Evolutionary conservation across 805 yeast species (phyloP).

Genomic region (Diddensiella caesifluorescens): DNA sequence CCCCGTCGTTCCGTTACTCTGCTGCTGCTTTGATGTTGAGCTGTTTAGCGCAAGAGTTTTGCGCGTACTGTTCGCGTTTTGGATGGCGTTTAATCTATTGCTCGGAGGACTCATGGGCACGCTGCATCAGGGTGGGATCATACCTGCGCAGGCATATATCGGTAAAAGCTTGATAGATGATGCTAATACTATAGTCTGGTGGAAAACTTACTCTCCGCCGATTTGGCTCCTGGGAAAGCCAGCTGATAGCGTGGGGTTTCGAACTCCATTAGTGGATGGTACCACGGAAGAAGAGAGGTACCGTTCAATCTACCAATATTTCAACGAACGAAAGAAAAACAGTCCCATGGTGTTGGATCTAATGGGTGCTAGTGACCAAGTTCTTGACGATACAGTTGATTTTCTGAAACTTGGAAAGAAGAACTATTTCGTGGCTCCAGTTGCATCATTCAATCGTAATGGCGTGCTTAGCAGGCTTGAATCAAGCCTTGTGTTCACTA

Average conservation of each 20-base stretch:
- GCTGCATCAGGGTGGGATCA: conserved; percentile 85
- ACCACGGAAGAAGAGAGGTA: conserved; percentile 15
- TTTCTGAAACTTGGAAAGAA: conserved; percentile 14
- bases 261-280: conserved; percentile 11
- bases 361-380: conserved; percentile 40
- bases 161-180: conserved; percentile 22
- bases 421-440: conserved; percentile 37
- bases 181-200: conserved; percentile 55
- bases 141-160: conserved; percentile 49
- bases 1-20: conserved; percentile 69
- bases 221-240: conserved; percentile 61
- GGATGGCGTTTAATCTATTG: conserved; percentile 61
- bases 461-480: no score
- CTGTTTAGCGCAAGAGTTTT: conserved; percentile 19
- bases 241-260: conserved; percentile 20
- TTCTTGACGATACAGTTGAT: conserved; percentile 27
- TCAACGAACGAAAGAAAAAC: conserved; percentile 1
- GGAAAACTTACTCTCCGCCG: conserved; percentile 95
- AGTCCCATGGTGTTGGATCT: conserved; percentile 37
- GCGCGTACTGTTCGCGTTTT: conserved; percentile 30
- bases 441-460: conserved; percentile 28
- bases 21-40: conserved; percentile 44
- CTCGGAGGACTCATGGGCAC: conserved; percentile 68
- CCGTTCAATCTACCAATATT: conserved; percentile 13
- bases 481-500: conserved; percentile 6